Base-by-base conservation (phyloP, 148 eudicot genomes). In the Rhododendron mucronatum region DNA sequence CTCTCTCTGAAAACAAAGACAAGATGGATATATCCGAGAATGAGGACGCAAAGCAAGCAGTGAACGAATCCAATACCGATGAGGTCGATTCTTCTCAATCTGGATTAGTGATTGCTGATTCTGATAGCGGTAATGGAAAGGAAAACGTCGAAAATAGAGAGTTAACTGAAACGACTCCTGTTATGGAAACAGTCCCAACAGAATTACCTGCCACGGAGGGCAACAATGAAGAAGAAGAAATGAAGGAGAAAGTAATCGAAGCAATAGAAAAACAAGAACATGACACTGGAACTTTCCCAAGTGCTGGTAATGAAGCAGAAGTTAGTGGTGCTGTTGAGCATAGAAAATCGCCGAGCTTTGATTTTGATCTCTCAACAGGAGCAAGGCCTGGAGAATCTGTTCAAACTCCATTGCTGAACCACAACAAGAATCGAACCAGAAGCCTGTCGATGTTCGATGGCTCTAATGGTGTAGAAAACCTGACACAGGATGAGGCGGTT, bases 271-370 rank as follows among this genome's bases (percentile, higher is more conserved):
- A 48, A 44, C 33, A 20, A 41, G 83, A 63, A 61, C 37, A 23
- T 48, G 73, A 65, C 14, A 3, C 73, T 35, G 48, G 39, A 83
- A 23, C 7, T 35, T 20, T 16, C 47, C 28, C 18, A 28, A 53
- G 21, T 78, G 83, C 21, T n/a, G 39, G 53, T 20, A 76, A 44
- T 74, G 83, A 63, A 79, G 57, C 78, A 63, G 78, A 67, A 76
- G 78, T 48, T 76, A 87, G 23, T 71, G 48, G 9, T 50, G 28
- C 55, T 82, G 90, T 67, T 67, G 33, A 88, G 80, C 86, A 50
- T 21, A 84, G 74, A 63, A 92, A 86, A 78, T 89, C 87, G 59
- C 89, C 92, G 3, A 92, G 93, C 83, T 92, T 92, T 75, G 90
- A 82, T 47, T 92, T 92, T 83, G 91, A 91, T 75, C 39, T 90